phyloP scores from a whole-genome alignment of 2,329 filamentous ascomycete species.

The Botrytis aclada region DNA sequence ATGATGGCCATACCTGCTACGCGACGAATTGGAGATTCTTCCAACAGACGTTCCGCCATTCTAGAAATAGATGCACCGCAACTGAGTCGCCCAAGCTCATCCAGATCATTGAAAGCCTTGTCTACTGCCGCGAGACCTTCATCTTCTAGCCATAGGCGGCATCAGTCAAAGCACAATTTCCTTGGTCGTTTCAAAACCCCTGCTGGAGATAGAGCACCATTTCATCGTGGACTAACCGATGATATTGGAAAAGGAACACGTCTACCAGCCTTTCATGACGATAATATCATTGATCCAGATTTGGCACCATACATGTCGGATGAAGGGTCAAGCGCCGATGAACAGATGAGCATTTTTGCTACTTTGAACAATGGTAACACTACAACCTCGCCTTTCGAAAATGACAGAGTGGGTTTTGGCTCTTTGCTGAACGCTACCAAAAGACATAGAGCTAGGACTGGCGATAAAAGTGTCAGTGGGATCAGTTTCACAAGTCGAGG shows the following conservation, averaged over 20 bases:
- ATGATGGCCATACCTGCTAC: conserved; percentile 70
- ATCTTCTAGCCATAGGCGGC: conserved; percentile 79
- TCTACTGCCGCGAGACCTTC: conserved; percentile 64
- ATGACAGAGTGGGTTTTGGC: conserved; percentile 68
- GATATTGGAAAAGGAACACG: conserved; percentile 63
- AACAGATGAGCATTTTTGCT: conserved; percentile 83
- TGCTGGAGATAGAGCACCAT: conserved; percentile 80
- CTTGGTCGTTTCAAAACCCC: conserved; percentile 70
- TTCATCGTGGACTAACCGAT: conserved; percentile 71
- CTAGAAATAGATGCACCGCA: conserved; percentile 86
- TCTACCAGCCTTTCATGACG: conserved; percentile 91
- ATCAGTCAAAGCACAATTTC: conserved; percentile 84
- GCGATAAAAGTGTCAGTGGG: conserved; percentile 72
- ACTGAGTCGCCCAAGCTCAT: conserved; percentile 87
- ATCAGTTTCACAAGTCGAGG: conserved; percentile 66
- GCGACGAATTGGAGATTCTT: conserved; percentile 65
- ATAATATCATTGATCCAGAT: conserved; percentile 98
- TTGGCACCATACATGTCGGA: conserved; percentile 95
- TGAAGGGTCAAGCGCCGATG: conserved; percentile 85
- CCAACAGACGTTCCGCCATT: conserved; percentile 80
- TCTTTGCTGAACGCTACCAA: conserved; percentile 69
- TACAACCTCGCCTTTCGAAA: conserved; percentile 64
- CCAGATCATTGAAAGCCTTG: conserved; percentile 78
- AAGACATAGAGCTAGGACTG: conserved; percentile 68
- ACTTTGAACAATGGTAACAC: conserved; percentile 65